Percentiles rank a stretch among this genome's conserved stretches.
phyloP scores from a whole-genome alignment of 108 stramenopile species.

The Nitzschia putrida region DNA sequence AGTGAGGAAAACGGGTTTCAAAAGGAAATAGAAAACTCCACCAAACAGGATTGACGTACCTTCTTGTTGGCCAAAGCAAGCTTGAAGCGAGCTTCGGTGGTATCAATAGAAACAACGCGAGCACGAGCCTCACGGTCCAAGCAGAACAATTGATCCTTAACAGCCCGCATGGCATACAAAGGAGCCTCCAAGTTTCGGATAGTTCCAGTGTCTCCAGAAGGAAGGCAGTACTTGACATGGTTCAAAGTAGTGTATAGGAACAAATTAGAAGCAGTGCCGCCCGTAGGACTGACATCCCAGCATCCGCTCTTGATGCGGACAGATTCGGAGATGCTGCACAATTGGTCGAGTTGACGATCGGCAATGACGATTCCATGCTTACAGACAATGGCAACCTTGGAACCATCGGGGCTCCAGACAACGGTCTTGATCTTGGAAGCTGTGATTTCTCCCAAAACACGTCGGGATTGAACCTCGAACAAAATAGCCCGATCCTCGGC shows the following conservation, averaged over 20 bases:
- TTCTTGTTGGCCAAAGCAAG: slow-evolving; percentile 83
- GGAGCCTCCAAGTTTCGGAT: slow-evolving; percentile 96
- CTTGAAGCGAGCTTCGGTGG: slow-evolving; percentile 97
- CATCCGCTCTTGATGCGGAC: slow-evolving; percentile 96
- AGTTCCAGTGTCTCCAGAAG: slow-evolving; percentile 95
- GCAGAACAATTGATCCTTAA: slow-evolving; percentile 89
- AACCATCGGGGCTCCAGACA: slow-evolving; percentile 93
- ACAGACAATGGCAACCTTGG: slow-evolving; percentile 91
- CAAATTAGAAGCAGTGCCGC: slow-evolving; percentile 78
- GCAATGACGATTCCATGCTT: slow-evolving; percentile 96
- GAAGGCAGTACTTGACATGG: slow-evolving; percentile 97
- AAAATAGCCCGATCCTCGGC: slow-evolving; percentile 94
- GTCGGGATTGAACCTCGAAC: slow-evolving; percentile 96
- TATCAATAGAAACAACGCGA: slow-evolving; percentile 87
- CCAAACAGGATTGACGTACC: background rate
- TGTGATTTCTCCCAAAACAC: slow-evolving; percentile 93
- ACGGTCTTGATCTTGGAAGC: slow-evolving; percentile 95
- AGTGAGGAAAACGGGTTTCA: background rate
- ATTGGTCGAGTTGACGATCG: slow-evolving; percentile 91
- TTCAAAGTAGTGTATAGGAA: slow-evolving; percentile 97
- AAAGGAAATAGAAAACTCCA: too few species aligned
- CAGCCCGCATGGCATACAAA: slow-evolving; percentile 90
- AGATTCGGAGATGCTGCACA: slow-evolving; percentile 94
- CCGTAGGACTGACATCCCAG: slow-evolving; percentile 89
- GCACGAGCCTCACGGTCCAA: slow-evolving; percentile 95